phyloP scores from a whole-genome alignment of 78 protist genomes.

The Emiliania huxleyi region DNA sequence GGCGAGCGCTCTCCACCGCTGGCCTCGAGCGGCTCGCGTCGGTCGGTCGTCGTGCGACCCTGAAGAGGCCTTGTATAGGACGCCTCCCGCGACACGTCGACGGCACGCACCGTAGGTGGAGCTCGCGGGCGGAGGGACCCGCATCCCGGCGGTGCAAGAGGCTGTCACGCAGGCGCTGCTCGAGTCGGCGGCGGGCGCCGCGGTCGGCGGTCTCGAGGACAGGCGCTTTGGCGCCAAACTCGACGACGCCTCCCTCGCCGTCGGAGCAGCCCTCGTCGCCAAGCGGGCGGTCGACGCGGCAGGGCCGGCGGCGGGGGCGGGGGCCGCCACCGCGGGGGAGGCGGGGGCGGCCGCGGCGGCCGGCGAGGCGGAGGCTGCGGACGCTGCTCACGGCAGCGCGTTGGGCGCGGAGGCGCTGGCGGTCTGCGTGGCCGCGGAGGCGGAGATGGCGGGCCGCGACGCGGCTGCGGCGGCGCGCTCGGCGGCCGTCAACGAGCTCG shows the following conservation, averaged over 20 bases:
- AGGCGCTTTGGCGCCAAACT: background rate
- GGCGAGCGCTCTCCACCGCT: background rate
- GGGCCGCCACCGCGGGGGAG: background rate
- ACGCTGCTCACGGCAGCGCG: background rate
- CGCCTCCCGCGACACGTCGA: too few species aligned
- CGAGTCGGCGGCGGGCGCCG: background rate
- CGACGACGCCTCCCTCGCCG: background rate
- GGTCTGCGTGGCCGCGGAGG: background rate
- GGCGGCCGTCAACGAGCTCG: background rate
- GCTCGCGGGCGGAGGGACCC: background rate
- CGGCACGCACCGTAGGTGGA: too few species aligned
- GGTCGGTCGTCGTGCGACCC: too few species aligned
- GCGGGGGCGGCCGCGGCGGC: background rate
- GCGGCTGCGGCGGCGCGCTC: background rate
- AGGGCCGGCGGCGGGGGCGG: too few species aligned
- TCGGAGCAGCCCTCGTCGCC: background rate
- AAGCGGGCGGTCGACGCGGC: too few species aligned
- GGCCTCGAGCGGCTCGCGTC: background rate
- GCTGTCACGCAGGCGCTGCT: background rate
- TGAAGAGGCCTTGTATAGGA: too few species aligned
- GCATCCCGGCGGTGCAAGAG: background rate
- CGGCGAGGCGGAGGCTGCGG: background rate
- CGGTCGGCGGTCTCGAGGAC: background rate
- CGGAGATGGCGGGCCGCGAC: background rate
- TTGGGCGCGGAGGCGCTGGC: background rate